Base-by-base conservation (phyloP, 192 early-diverging fungal species). In the Rhizophlyctis rosea region DNA sequence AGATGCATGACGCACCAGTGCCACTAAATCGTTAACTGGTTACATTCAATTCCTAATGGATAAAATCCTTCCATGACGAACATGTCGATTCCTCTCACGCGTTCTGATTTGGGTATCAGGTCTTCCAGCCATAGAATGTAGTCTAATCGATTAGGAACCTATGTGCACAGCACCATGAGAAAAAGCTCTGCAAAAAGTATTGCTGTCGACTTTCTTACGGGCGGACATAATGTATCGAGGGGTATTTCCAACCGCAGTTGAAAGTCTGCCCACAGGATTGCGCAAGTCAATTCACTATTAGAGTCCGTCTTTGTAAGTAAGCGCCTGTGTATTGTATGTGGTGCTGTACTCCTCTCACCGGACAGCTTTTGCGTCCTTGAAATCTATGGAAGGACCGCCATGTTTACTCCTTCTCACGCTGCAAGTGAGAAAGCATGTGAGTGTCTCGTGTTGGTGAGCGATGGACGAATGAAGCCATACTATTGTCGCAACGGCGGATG, bases 1-100 rank as follows among this genome's bases (percentile, higher is more conserved):
- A 96, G 4, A 96, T 93, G 54, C 92, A 94, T 3, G 92, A 93
- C 0, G 93, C 89, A 0, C 93, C 93, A 4, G 89, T 88, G 13
- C 93, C 93, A 56, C 87, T 91, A 63, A 21, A n/a, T n/a, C n/a
- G n/a, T n/a, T n/a, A n/a, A n/a, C n/a, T n/a, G n/a, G n/a, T n/a
- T n/a, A n/a, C 35, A 27, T 34, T 3, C 33, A 34, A 49, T 7
- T 23, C 57, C 9, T 29, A 13, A 18, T 34, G 14, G 57, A 18
- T 9, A 63, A 3, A 9, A 36, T 13, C 27, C 27, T 16, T 14
- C 1, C 25, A 2, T 24, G 7, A 57, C 81, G 50, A 76, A 88
- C 87, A 87, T 85, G 59, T 87, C 87, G 28, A 88, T 81, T 1
- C 81, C 85, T 48, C 61, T 52, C 0, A 86, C 59, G 18, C 25